A percentile compares a stretch with the other conserved stretches of the same genome.
These are phyloP conservation scores for Melampsora occidentalis DNA, from an alignment of 1,284 basidiomycete genomes.

Conservation along the genomic window DNA sequence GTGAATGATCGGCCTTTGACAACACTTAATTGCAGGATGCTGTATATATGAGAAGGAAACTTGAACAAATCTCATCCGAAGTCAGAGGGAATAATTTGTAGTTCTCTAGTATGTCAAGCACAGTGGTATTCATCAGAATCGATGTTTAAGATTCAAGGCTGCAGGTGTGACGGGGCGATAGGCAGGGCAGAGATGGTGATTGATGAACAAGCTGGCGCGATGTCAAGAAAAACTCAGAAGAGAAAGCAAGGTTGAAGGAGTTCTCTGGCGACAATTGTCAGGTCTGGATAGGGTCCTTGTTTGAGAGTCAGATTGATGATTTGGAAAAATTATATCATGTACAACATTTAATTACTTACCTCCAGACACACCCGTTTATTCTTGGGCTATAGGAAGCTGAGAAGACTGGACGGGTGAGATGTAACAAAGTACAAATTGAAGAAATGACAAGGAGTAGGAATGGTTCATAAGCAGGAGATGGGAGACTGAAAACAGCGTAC, in stretches of 20 bases:
- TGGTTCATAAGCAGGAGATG: too few species aligned
- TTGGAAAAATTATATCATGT: background rate
- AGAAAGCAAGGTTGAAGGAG: background rate
- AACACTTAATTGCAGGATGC: too few species aligned
- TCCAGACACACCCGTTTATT: background rate
- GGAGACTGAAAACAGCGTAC: background rate
- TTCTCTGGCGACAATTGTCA: background rate
- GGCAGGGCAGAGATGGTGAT: background rate
- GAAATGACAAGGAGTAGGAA: too few species aligned
- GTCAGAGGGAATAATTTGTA: too few species aligned
- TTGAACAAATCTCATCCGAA: too few species aligned
- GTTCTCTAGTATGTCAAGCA: too few species aligned
- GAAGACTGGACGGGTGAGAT: background rate
- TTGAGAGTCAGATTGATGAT: background rate
- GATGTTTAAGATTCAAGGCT: slow-evolving; percentile 5
- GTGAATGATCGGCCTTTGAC: too few species aligned
- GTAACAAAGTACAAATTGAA: background rate
- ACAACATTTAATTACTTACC: too few species aligned
- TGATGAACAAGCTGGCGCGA: background rate
- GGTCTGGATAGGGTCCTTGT: background rate
- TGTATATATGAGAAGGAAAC: too few species aligned
- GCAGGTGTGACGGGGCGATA: background rate
- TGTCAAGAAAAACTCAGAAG: background rate
- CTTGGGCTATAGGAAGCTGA: background rate
- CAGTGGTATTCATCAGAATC: background rate